Conservation (phyloP, 2,329 filamentous ascomycete species). For the Aspergillus pseudotamarii region DNA sequence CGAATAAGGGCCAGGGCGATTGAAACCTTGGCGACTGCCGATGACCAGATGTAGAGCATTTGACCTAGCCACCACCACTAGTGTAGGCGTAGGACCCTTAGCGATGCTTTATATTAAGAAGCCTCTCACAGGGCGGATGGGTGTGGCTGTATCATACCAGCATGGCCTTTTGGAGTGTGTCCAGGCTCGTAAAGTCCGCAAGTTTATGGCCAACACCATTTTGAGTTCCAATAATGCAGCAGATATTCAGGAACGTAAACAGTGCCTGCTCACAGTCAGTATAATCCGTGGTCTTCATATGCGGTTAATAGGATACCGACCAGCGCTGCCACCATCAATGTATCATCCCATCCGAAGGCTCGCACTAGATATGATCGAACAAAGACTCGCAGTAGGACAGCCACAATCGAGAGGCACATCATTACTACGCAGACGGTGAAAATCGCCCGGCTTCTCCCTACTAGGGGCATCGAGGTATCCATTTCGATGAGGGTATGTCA, state of each 20-base stretch:
- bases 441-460: constrained; percentile 22
- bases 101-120: neutral
- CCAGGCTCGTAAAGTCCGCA: neutral
- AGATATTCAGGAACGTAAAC: neutral
- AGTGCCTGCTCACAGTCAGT: neutral
- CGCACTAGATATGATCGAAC: constrained; percentile 24
- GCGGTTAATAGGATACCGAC: constrained; percentile 10
- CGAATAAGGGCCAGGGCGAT: neutral
- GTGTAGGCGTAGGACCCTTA: neutral
- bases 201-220: neutral
- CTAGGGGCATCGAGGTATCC: constrained; percentile 19
- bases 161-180: neutral
- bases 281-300: neutral
- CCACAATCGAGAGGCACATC: constrained; percentile 20
- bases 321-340: constrained; percentile 26
- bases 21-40: neutral
- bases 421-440: constrained; percentile 23
- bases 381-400: constrained; percentile 25
- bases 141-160: neutral
- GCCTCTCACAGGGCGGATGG: neutral
- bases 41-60: neutral
- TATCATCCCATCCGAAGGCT: constrained; percentile 30
- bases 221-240: neutral
- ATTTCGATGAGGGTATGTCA: constrained; percentile 1
- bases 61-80: neutral